These are phyloP conservation scores for Neurospora sp. DNA, from an alignment of 495 filamentous ascomycete genomes.

Conservation along the genomic window DNA sequence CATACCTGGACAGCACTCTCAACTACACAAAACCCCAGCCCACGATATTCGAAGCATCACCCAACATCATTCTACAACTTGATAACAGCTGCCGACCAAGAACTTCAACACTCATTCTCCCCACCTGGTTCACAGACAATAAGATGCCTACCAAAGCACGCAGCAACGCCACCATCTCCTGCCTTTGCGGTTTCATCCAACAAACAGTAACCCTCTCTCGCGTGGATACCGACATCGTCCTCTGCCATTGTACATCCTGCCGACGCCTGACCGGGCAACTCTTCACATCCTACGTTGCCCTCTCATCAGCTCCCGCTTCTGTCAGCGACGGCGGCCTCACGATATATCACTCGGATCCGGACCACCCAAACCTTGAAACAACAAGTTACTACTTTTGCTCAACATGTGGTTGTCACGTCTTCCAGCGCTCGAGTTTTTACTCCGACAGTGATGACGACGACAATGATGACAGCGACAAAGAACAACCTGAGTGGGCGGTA, in stretches of 20 bases:
- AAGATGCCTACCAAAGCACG: background rate
- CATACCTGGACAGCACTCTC: background rate
- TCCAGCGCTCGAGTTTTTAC: constrained; percentile 18
- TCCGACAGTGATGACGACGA: background rate
- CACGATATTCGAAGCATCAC: background rate
- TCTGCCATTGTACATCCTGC: constrained; percentile 60
- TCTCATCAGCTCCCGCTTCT: constrained; percentile 9
- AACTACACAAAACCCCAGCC: background rate
- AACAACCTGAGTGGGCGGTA: background rate
- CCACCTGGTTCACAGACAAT: background rate
- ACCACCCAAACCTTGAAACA: constrained; percentile 4
- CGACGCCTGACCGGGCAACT: constrained; percentile 50
- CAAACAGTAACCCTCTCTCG: constrained; percentile 14
- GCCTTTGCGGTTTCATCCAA: constrained; percentile 43
- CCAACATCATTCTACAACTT: background rate
- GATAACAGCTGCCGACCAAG: background rate
- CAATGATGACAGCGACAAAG: background rate
- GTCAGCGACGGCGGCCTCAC: constrained; percentile 25
- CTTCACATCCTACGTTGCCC: constrained; percentile 41
- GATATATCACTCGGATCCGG: constrained; percentile 27
- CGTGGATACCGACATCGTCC: constrained; percentile 22
- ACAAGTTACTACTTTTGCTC: constrained; percentile 52
- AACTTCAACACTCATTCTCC: background rate
- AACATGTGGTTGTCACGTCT: constrained; percentile 58
- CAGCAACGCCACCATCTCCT: constrained; percentile 30